phyloP scores from a whole-genome alignment of 345 rosid species.

The Geranium brycei region DNA sequence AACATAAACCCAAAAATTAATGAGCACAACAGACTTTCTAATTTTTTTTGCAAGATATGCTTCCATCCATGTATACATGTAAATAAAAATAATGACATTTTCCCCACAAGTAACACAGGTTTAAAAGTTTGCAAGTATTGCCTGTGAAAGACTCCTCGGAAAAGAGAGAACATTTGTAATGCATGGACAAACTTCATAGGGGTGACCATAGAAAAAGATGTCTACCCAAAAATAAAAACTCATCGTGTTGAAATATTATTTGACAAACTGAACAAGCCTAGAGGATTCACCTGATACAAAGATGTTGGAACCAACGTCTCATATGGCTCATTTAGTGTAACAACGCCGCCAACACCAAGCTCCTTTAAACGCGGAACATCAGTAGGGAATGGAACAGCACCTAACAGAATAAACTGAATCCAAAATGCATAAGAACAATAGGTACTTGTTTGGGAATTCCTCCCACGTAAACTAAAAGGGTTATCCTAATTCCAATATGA shows the following conservation, averaged over 20 bases:
- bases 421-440: conserved; percentile 6
- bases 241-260: neutral
- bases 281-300: conserved; percentile 45
- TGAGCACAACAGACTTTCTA: neutral
- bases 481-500: too few species aligned
- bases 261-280: neutral
- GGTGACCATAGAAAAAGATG: too few species aligned
- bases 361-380: conserved; percentile 64
- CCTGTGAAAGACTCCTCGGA: too few species aligned
- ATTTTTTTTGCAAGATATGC: neutral
- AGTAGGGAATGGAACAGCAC: conserved; percentile 73
- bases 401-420: conserved; percentile 51
- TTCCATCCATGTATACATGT: neutral
- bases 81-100: neutral
- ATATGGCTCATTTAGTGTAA: conserved; percentile 67
- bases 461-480: too few species aligned
- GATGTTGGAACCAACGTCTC: conserved; percentile 79
- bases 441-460: neutral
- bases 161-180: too few species aligned
- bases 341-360: conserved; percentile 62
- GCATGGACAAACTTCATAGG: too few species aligned
- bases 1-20: neutral
- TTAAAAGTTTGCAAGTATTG: too few species aligned
- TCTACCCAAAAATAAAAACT: neutral
- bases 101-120: neutral